Evolutionary conservation across 2,329 filamentous ascomycete genomes (phyloP).

Genomic region (Didymella glomerata): DNA sequence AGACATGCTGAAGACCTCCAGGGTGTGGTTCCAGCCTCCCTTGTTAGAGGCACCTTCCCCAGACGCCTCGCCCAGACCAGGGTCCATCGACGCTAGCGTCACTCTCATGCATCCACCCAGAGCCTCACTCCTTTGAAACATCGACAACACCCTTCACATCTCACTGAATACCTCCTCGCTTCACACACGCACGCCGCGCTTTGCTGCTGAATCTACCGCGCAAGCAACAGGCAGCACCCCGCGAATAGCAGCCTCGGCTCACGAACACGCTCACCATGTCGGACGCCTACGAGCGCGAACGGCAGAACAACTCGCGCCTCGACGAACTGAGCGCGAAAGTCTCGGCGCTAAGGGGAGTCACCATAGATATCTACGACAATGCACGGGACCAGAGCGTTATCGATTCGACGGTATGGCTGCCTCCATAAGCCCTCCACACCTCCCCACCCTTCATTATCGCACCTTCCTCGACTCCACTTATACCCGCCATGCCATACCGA

Average conservation of each 20-base stretch:
- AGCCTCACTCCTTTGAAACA: conserved; percentile 6
- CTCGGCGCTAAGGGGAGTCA: conserved; percentile 88
- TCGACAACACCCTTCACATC: background rate
- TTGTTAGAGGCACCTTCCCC: conserved; percentile 10
- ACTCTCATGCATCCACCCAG: conserved; percentile 13
- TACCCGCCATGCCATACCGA: no score
- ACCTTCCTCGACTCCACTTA: no score
- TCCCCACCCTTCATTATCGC: no score
- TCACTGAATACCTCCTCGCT: background rate
- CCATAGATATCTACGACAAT: conserved; percentile 97
- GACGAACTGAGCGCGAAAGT: conserved; percentile 92
- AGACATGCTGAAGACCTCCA: no score
- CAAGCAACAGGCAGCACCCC: no score
- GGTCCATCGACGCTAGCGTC: conserved; percentile 11
- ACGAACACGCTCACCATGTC: conserved; percentile 55
- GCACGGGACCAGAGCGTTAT: conserved; percentile 88
- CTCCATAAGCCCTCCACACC: background rate
- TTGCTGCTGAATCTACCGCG: no score
- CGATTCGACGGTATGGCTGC: conserved; percentile 71
- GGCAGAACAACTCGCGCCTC: conserved; percentile 95
- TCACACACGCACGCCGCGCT: background rate
- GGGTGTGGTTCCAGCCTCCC: no score
- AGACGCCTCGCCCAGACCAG: conserved; percentile 8
- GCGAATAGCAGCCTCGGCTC: no score
- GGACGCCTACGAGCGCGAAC: conserved; percentile 66